These are phyloP conservation scores for Penicillium crystallinum DNA, from an alignment of 495 filamentous ascomycete genomes.

Conservation along the genomic window DNA sequence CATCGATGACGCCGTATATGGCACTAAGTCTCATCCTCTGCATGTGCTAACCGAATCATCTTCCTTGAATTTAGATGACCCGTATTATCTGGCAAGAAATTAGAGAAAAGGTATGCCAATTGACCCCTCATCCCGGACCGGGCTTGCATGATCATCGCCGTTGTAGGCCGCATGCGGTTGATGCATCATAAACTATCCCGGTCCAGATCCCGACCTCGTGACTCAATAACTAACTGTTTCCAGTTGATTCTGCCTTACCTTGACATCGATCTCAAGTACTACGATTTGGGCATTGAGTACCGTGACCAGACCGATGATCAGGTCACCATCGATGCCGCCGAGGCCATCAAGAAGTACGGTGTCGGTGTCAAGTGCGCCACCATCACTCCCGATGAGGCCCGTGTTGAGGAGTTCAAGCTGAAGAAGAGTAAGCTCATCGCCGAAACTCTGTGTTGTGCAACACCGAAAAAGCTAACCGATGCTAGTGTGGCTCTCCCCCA, in stretches of 20 bases:
- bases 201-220: constrained; percentile 2
- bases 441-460: background rate
- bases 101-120: constrained; percentile 71
- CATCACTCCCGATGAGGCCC: constrained; percentile 94
- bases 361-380: constrained; percentile 99
- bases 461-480: constrained; percentile 13
- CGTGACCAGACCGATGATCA: constrained; percentile 94
- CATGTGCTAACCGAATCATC: constrained; percentile 23
- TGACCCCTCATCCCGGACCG: constrained; percentile 2
- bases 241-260: constrained; percentile 91
- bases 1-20: background rate
- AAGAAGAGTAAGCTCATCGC: constrained; percentile 72
- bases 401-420: constrained; percentile 95
- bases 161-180: constrained; percentile 16
- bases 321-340: constrained; percentile 89
- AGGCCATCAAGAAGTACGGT: constrained; percentile 97
- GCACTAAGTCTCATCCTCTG: background rate
- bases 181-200: constrained; percentile 10
- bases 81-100: constrained; percentile 98
- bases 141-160: constrained; percentile 17
- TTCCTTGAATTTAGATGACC: constrained; percentile 62
- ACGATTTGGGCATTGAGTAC: constrained; percentile 92
- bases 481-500: constrained; percentile 94
- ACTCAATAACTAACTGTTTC: constrained; percentile 21
- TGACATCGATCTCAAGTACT: constrained; percentile 97